Base-by-base conservation (phyloP, 2,329 filamentous ascomycete genomes). In the Ophiostoma sp. region DNA sequence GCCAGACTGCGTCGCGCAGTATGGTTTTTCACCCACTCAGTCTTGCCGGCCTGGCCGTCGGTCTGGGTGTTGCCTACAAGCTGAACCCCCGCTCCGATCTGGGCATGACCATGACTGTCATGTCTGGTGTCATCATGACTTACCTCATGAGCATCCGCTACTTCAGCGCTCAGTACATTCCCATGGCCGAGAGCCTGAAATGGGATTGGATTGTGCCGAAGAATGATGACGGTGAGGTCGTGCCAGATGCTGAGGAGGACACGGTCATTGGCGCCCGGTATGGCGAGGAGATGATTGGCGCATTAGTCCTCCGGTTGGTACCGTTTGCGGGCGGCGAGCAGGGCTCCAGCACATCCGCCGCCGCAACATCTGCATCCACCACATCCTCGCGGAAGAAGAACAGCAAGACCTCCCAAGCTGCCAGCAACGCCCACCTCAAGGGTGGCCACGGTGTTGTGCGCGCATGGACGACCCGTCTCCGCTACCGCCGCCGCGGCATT, bases 391-490 rank as follows among this genome's bases (percentile, higher is more conserved):
- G 70, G 48, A 70, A 72, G 42, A 70, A 75, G 33, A 72, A n/a
- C 61, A 64, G 36, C 36, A 66, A 33, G 42, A 15, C 36, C 17
- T 74, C 73, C 25, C 25, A 25, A 45, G 72, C 75, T 36, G 76
- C 78, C 70, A 78, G 75, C 36, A 78, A 78, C 25, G 80, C 78
- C 68, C 75, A 76, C 79, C 78, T 84, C 77, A 84, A 84, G 76
- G 89, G 90, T 48, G 91, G 91, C 70, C 88, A 87, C 75, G 92
- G 91, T 9, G 84, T 94, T 66, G 91, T 97, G 73, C 88, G 92
- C 36, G 94, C 92, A 1, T 97, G 94, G 94, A 95, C 93, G 1
- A 93, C 94, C 1, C 86, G 87, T 79, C 82, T 90, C 69, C 85
- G 86, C 77, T 94, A 93, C 80, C 87, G 94, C 33, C 85, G 88